phyloP scores from a whole-genome alignment of 306 rosid genomes.

The Castanea mollissima region DNA sequence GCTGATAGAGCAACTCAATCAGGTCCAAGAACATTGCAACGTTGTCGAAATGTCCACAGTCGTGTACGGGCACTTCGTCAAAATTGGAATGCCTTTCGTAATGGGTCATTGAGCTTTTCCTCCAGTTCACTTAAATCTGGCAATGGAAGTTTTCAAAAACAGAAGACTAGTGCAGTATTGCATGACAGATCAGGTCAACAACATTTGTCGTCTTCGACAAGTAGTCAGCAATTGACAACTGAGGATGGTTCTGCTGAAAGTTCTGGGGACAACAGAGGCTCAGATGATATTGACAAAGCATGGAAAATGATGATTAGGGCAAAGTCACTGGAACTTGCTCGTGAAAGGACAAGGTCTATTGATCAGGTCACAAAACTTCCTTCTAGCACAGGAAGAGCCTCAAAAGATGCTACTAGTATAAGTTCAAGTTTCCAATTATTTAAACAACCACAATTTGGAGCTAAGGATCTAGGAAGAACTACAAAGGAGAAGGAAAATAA shows the following conservation, averaged over 20 bases:
- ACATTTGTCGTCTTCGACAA: conserved; percentile 31
- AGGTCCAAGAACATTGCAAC: conserved; percentile 42
- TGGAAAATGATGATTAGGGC: conserved; percentile 83
- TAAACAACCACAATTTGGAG: conserved; percentile 26
- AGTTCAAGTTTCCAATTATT: conserved; percentile 9
- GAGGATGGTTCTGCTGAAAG: conserved; percentile 21
- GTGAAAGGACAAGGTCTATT: conserved; percentile 23
- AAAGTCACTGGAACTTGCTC: conserved; percentile 25
- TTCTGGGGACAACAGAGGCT: conserved; percentile 6
- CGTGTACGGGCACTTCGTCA: conserved; percentile 49
- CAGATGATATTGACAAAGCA: conserved; percentile 52
- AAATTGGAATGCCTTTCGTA: conserved; percentile 68
- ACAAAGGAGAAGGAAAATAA: conserved; percentile 25
- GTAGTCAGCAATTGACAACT: conserved; percentile 31
- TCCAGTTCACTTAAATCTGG: conserved; percentile 37
- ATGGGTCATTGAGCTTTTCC: conserved; percentile 56
- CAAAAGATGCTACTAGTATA: conserved; percentile 24
- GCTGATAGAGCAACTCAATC: conserved; percentile 9
- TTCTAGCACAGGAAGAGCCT: conserved; percentile 22
- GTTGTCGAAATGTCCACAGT: conserved; percentile 42
- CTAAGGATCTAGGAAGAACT: conserved; percentile 8
- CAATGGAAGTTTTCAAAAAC: conserved; percentile 22
- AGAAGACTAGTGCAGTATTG: conserved; percentile 15
- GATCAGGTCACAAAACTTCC: conserved; percentile 32
- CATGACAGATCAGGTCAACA: conserved; percentile 27